Evolutionary conservation across 169 alveolate genomes (phyloP), one percentile per base, ranked within the genome.

Genomic region (Plasmodium falciparum): DNA sequence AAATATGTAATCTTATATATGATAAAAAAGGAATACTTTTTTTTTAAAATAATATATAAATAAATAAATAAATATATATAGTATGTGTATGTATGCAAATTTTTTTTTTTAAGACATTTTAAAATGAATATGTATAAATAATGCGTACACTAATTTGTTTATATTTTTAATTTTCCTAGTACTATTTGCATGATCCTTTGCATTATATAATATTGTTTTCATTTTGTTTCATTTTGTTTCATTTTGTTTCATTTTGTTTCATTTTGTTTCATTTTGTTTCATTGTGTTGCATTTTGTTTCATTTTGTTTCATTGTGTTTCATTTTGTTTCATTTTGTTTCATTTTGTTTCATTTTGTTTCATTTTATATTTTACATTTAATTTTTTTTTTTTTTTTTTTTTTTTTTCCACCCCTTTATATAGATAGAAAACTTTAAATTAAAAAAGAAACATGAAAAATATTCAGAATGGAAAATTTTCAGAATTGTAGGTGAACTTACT

Each of bases 401-500:
- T 54, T 54, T 65, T 69, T 11, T 69, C 2, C 6, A 15, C 29
- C 56, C 24, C 24, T 24, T n/a, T 72, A 52, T 11, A 4, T 26
- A 7, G 54, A 26, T 54, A 8, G 54, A 54, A 9, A 72, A 26
- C 22, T 72, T 72, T 13, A 29, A 2, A 12, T 17, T 24, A 26
- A 24, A 29, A 43, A 54, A 72, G 15, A 26, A 29, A 9, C 29
- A 72, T 54, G 22, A 52, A 3, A 17, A 45, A 2, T 49, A 39
- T 33, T 70, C 26, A 22, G 22, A 67, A 17, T 47, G 72, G 74
- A 49, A 66, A 17, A 3, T 9, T 15, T 71, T 80, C 52, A 74
- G 75, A 54, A 24, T 80, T 15, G 9, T 80, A 0, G 90, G 90
- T 6, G 90, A 80, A 61, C 12, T 80, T n/a, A n/a, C n/a, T n/a